These are phyloP conservation scores for Ceratocystis lukuohia DNA, from an alignment of 2,329 filamentous ascomycete species.

Conservation along the genomic window DNA sequence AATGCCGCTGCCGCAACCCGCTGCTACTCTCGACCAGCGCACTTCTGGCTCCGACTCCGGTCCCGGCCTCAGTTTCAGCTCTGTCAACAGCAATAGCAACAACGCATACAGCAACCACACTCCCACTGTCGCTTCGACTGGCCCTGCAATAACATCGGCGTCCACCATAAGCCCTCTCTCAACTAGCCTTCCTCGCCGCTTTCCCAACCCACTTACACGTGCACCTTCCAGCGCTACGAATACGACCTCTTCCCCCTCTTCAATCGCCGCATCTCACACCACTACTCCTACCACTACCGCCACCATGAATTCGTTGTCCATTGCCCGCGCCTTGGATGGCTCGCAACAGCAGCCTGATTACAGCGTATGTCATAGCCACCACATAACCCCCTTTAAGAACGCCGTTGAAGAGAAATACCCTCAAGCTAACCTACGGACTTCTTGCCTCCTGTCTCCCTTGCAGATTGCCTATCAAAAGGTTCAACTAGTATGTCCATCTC, in stretches of 20 bases:
- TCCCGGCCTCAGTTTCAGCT: neutral
- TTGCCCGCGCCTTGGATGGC: slow-evolving; percentile 9
- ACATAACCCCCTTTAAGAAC: neutral
- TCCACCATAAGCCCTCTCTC: neutral
- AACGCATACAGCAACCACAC: slow-evolving; percentile 3
- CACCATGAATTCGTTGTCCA: slow-evolving; percentile 9
- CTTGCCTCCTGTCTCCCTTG: neutral
- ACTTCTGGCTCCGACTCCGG: neutral
- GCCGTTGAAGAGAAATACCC: neutral
- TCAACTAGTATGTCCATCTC: slow-evolving; percentile 23
- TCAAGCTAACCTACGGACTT: neutral
- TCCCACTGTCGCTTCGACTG: neutral
- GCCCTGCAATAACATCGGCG: neutral
- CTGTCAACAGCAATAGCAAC: neutral
- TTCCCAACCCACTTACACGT: slow-evolving; percentile 9
- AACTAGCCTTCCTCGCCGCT: slow-evolving; percentile 14
- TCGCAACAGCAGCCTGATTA: slow-evolving; percentile 8
- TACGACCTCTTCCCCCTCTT: neutral
- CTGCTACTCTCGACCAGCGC: neutral
- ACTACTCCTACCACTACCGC: neutral
- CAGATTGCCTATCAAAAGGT: slow-evolving; percentile 19
- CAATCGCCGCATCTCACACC: neutral
- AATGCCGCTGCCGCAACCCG: neutral
- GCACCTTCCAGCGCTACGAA: neutral
- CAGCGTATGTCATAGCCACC: slow-evolving; percentile 4